These are phyloP conservation scores for Leishmania lainsoni DNA, from an alignment of 208 protist species.

Conservation along the genomic window DNA sequence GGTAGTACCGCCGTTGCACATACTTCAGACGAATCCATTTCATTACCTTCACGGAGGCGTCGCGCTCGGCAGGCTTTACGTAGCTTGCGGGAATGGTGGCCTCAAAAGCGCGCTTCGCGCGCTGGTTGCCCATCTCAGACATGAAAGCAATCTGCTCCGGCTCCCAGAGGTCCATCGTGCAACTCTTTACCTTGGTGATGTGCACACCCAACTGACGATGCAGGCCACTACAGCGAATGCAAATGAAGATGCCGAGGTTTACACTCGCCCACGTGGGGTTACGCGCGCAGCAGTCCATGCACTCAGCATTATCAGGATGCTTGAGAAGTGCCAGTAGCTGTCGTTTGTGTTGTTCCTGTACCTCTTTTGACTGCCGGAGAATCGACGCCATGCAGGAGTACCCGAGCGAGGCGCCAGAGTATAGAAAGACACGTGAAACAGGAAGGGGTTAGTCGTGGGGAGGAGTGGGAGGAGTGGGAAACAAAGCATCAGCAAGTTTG, in stretches of 20 bases:
- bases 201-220: constrained; percentile 92
- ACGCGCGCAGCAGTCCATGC: constrained; percentile 76
- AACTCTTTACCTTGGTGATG: constrained; percentile 86
- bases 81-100: constrained; percentile 47
- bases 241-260: constrained; percentile 89
- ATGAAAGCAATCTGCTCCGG: constrained; percentile 72
- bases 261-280: constrained; percentile 80
- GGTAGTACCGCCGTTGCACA: constrained; percentile 52
- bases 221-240: constrained; percentile 89
- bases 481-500: background rate
- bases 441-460: background rate
- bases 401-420: background rate
- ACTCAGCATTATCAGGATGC: constrained; percentile 59
- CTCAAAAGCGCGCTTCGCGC: constrained; percentile 52
- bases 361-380: constrained; percentile 48
- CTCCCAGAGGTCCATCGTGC: constrained; percentile 88
- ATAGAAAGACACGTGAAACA: too few species aligned
- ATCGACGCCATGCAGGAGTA: constrained; percentile 38
- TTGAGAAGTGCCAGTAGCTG: constrained; percentile 48
- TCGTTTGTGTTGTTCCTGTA: constrained; percentile 31
- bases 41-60: constrained; percentile 44
- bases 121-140: constrained; percentile 58
- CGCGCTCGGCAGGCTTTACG: constrained; percentile 42
- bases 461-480: background rate
- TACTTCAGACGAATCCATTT: constrained; percentile 78